Evolutionary conservation across 2,329 filamentous ascomycete species (phyloP).

Genomic region (Diplocarpon mali): DNA sequence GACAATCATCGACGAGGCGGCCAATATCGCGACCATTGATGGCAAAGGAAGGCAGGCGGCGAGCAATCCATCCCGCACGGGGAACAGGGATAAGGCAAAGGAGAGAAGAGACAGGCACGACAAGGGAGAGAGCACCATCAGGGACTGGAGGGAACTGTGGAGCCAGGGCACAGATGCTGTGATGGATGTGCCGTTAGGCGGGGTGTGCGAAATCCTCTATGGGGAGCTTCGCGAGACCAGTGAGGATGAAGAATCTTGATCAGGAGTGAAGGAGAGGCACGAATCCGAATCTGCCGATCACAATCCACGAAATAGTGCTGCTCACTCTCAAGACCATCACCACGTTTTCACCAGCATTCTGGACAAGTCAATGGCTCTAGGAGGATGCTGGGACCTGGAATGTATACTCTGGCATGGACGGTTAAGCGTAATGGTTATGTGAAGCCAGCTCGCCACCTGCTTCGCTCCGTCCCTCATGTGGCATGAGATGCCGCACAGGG

Average conservation of each 20-base stretch:
- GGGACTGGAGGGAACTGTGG: constrained; percentile 75
- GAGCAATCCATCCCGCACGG: neutral
- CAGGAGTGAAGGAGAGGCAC: too few species aligned
- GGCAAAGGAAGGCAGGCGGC: constrained; percentile 44
- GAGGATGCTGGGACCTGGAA: too few species aligned
- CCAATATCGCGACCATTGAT: constrained; percentile 75
- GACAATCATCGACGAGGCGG: constrained; percentile 84
- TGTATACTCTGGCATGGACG: too few species aligned
- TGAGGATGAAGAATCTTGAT: constrained; percentile 7
- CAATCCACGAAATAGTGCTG: too few species aligned
- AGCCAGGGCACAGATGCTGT: constrained; percentile 90
- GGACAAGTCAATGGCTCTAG: too few species aligned
- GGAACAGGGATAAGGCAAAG: constrained; percentile 28
- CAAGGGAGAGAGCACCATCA: neutral
- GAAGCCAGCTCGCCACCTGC: too few species aligned
- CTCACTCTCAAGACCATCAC: too few species aligned
- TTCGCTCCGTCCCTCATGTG: too few species aligned
- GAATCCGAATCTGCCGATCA: too few species aligned
- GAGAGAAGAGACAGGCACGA: constrained; percentile 17
- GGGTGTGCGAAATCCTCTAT: constrained; percentile 90
- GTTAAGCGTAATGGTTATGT: too few species aligned
- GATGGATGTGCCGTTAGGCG: constrained; percentile 90
- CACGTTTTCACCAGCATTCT: too few species aligned
- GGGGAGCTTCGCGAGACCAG: constrained; percentile 42
- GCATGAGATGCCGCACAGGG: too few species aligned